Base-by-base conservation (phyloP, 345 rosid genomes). In the Syzygium aromaticum region DNA sequence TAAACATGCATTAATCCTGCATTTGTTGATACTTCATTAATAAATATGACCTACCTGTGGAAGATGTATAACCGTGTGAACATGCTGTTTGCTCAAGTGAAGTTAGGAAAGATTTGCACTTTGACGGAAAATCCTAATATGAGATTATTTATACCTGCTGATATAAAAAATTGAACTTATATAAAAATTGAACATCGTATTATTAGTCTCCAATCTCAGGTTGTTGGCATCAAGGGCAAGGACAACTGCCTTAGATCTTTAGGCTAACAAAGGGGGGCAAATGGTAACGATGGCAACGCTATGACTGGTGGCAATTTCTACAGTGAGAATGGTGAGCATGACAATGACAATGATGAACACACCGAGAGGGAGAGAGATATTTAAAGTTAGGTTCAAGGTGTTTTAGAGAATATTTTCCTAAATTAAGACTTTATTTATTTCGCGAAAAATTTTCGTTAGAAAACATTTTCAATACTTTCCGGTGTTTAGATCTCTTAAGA, bases 381-480 rank as follows among this genome's bases (percentile, higher is more conserved):
- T 67, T 30, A 3, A 33, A 67, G 46, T 67, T 67, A 38, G 23
- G 9, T 33, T 17, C 4, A 67, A 67, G 4, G 46, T 67, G 57
- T 21, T 19, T 7, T 21, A 21, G 21, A 8, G 23, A 54, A 54
- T 54, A 54, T 54, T 54, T 7, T 54, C 23, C 23, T 54, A 21
- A 54, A 54, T 19, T 19, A 54, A 54, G 22, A 1, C 57, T 54
- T 23, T 1, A 5, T 19, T 54, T 54, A 7, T 19, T 54, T 19
- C 7, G 3, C 4, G 57, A 19, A 54, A 21, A 19, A 19, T 54
- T 33, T 30, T 1, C 7, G 22, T 64, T 21, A 0, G 1, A 8
- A 64, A 64, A 28, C 0, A 28, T 28, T 64, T 64, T 15, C 25
- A 1, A 6, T 1, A 57, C 25, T 57, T 57, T 25, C 14, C 1